Percentiles rank a stretch among this genome's conserved stretches.
Evolutionary conservation across 2,329 filamentous ascomycete genomes (phyloP).

Genomic region (Xylaria sp.): DNA sequence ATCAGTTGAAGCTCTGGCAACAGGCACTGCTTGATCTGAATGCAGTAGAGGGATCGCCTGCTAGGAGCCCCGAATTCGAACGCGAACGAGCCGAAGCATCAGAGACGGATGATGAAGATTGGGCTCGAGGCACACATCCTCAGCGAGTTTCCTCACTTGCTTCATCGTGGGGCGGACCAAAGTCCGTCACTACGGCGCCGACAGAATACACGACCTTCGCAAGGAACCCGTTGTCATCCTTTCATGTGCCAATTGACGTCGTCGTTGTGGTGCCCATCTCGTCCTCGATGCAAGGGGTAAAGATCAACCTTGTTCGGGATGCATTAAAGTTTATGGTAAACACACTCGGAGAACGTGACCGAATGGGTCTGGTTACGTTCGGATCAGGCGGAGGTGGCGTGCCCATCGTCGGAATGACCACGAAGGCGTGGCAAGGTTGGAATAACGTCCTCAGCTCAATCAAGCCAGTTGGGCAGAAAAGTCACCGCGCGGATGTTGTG

Average conservation of each 20-base stretch:
- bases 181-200: conserved; percentile 84
- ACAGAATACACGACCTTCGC: conserved; percentile 87
- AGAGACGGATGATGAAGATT: conserved; percentile 88
- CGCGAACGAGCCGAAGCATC: conserved; percentile 77
- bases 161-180: conserved; percentile 80
- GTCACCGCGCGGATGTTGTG: conserved; percentile 91
- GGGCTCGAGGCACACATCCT: conserved; percentile 64
- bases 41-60: conserved; percentile 65
- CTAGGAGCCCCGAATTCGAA: conserved; percentile 78
- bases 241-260: conserved; percentile 92
- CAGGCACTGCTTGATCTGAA: conserved; percentile 86
- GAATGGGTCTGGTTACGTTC: conserved; percentile 97
- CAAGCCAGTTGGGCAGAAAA: conserved; percentile 94
- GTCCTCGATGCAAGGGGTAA: conserved; percentile 98
- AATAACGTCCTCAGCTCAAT: conserved; percentile 83
- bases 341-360: conserved; percentile 87
- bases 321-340: conserved; percentile 90
- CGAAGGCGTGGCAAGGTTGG: conserved; percentile 94
- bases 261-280: conserved; percentile 97
- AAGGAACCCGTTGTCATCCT: conserved; percentile 56
- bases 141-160: conserved; percentile 82
- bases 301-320: conserved; percentile 92
- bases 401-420: conserved; percentile 96
- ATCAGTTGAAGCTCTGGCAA: conserved; percentile 88
- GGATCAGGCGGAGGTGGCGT: conserved; percentile 93